Percentiles rank a stretch among this genome's conserved stretches.
phyloP scores from a whole-genome alignment of 257 asterid genomes.

The Ilex asprella region DNA sequence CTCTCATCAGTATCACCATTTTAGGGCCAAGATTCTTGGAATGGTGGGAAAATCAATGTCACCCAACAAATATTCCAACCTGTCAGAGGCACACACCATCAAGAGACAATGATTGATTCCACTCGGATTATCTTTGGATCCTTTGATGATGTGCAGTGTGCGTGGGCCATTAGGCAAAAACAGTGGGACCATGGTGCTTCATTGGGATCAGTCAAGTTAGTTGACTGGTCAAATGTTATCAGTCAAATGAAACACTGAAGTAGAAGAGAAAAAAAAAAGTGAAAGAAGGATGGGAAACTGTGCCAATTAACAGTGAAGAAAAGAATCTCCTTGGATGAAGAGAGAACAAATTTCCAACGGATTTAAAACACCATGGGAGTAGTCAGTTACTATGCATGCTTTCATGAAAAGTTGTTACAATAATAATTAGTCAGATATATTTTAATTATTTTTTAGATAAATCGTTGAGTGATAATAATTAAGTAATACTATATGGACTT shows the following conservation, averaged over 20 bases:
- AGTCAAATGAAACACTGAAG: constrained; percentile 34
- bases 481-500: too few relatives aligned
- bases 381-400: too few relatives aligned
- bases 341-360: too few relatives aligned
- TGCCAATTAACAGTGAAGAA: constrained; percentile 33
- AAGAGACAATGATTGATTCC: constrained; percentile 48
- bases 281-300: constrained; percentile 41
- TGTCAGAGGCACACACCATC: constrained; percentile 25
- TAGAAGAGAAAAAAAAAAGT: constrained; percentile 14
- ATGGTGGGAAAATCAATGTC: constrained; percentile 18
- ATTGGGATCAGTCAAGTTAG: constrained; percentile 33
- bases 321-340: constrained; percentile 27
- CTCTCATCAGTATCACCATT: constrained; percentile 10
- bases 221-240: constrained; percentile 55
- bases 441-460: too few relatives aligned
- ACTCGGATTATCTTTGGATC: constrained; percentile 50
- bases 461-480: too few relatives aligned
- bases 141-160: constrained; percentile 24
- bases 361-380: too few relatives aligned
- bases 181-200: constrained; percentile 30
- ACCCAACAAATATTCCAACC: constrained; percentile 47
- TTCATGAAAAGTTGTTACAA: too few relatives aligned
- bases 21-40: constrained; percentile 29
- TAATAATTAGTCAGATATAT: too few relatives aligned
- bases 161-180: constrained; percentile 8